Evolutionary conservation across 345 rosid species (phyloP), one percentile per base, ranked within the genome.

Genomic region (Anacardium occidentale): DNA sequence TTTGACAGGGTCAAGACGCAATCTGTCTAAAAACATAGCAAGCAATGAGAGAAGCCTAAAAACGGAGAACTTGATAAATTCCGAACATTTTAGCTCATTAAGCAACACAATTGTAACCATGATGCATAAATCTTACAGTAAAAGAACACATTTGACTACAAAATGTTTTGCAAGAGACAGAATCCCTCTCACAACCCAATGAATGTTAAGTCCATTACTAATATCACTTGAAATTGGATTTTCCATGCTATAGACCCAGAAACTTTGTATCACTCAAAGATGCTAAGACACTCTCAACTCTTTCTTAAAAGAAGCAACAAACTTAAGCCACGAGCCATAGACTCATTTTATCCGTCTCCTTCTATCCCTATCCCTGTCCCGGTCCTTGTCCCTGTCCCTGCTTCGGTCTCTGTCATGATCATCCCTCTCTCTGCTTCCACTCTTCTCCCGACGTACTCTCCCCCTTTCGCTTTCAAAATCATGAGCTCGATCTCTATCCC

Each of bases 381-480:
- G 85, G 56, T 37, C 42, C 32, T 3, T 1, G 57, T 91, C 98
- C 73, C 90, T 86, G 56, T 85, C 95, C 76, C 87, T 86, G 80
- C 85, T 76, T 81, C 88, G 83, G 44, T 82, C 94, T 78, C 85
- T 81, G 66, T 83, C 93, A 65, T 87, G 85, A 70, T 88, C 92
- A 34, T 88, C 89, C 76, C 90, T 70, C 66, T 90, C 92, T 71
- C 80, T 84, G 84, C 96, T 91, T 75, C 85, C 85, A 73, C 96
- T 90, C 84, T 88, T 92, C 74, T 94, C 98, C 1, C 82, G 87
- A 3, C 82, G 86, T 18, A 87, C 87, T 37, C 86, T 66, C 47
- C 81, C 82, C 51, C 84, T 81, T 57, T 90, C 96, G 54, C 75
- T 75, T 45, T 86, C 90, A 45, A 72, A 44, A 72, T 84, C 83